Conservation (phyloP, 2,329 filamentous ascomycete species). For the Cyphellophora europaea region DNA sequence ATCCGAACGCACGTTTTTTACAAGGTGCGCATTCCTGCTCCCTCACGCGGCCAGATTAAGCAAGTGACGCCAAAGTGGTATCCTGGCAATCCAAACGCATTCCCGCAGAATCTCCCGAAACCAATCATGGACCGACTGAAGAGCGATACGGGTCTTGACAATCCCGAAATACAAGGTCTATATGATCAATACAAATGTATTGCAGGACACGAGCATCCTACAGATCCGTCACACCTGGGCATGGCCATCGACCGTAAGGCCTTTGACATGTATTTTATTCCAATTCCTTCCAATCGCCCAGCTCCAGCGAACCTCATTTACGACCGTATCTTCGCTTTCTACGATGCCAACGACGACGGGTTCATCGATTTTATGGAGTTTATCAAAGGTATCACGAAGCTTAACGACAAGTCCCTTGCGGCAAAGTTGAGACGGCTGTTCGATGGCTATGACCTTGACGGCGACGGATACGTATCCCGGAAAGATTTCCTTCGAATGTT, state of each 20-base stretch:
- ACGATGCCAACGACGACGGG: constrained; percentile 81
- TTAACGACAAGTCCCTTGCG: constrained; percentile 53
- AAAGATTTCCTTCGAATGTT: constrained; percentile 88
- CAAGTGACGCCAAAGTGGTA: constrained; percentile 81
- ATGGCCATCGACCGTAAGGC: constrained; percentile 86
- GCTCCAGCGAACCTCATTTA: constrained; percentile 82
- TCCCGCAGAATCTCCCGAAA: constrained; percentile 58
- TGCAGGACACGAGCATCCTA: constrained; percentile 73
- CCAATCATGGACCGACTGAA: constrained; percentile 59
- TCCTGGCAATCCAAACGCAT: constrained; percentile 70
- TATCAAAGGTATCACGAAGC: constrained; percentile 64
- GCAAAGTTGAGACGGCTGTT: constrained; percentile 63
- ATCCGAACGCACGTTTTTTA: constrained; percentile 92
- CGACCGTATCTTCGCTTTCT: constrained; percentile 94
- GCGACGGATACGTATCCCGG: constrained; percentile 74
- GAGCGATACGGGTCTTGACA: constrained; percentile 68
- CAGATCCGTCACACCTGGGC: constrained; percentile 67
- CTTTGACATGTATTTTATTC: constrained; percentile 84
- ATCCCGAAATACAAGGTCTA: constrained; percentile 79
- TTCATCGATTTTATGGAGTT: constrained; percentile 92
- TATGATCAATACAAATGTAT: constrained; percentile 97
- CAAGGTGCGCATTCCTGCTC: constrained; percentile 85
- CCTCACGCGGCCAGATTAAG: constrained; percentile 53
- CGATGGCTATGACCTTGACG: constrained; percentile 82
- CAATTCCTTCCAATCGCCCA: constrained; percentile 69